These are phyloP conservation scores for Oryza coarctata DNA, from an alignment of 176 grass and related monocot genomes.

Conservation along the genomic window DNA sequence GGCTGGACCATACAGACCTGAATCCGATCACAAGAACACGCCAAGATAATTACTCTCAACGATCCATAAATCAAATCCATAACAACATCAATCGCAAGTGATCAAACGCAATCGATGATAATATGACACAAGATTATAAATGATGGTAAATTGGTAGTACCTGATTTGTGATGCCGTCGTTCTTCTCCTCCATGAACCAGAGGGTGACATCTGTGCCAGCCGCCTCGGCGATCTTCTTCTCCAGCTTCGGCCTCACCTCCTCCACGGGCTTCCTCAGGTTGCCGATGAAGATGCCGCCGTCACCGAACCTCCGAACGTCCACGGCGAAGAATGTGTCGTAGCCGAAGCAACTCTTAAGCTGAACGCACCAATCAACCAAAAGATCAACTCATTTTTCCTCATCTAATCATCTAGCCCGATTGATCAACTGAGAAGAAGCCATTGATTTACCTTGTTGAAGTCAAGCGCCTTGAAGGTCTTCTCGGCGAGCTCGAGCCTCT, in stretches of 20 bases:
- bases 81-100: neutral
- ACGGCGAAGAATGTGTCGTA: slow-evolving; percentile 92
- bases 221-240: slow-evolving; percentile 90
- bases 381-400: neutral
- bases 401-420: neutral
- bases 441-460: slow-evolving; percentile 65
- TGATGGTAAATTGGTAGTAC: slow-evolving; percentile 1
- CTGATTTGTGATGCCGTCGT: slow-evolving; percentile 83
- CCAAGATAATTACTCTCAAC: neutral
- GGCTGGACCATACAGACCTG: slow-evolving; percentile 95
- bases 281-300: slow-evolving; percentile 90
- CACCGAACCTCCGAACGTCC: slow-evolving; percentile 85
- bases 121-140: neutral
- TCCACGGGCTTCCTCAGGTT: slow-evolving; percentile 82
- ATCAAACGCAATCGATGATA: neutral
- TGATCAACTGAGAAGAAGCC: neutral
- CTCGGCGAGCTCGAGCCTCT: slow-evolving; percentile 78
- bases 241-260: slow-evolving; percentile 73
- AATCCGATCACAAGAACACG: neutral
- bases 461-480: slow-evolving; percentile 85
- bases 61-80: neutral
- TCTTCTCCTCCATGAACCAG: slow-evolving; percentile 97
- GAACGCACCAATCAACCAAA: neutral
- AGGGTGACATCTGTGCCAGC: slow-evolving; percentile 86
- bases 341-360: slow-evolving; percentile 94